These are phyloP conservation scores for Alliaria petiolata DNA, from an alignment of 345 rosid genomes.

Conservation along the genomic window DNA sequence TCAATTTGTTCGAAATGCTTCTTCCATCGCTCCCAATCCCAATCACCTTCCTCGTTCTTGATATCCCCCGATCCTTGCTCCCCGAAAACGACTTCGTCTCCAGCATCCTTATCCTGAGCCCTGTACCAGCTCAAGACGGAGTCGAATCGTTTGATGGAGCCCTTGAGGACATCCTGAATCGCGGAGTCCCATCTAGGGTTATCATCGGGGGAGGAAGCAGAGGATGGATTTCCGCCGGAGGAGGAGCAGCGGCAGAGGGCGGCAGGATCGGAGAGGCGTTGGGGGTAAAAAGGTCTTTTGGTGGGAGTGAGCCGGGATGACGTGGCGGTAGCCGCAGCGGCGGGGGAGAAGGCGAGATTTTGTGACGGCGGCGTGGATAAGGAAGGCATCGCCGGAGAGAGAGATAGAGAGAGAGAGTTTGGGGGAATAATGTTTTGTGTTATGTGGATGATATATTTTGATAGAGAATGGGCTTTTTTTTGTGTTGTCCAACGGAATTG, in stretches of 20 bases:
- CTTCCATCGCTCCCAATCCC: conserved; percentile 95
- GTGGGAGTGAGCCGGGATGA: conserved; percentile 27
- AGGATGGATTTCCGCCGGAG: conserved; percentile 26
- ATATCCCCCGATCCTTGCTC: not conserved
- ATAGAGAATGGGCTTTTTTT: not conserved
- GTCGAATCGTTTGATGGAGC: conserved; percentile 54
- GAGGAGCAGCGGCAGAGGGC: conserved; percentile 46
- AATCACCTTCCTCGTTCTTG: conserved; percentile 32
- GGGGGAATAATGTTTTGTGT: not conserved
- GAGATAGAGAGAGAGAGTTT: not conserved
- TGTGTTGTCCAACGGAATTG: not conserved
- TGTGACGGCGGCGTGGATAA: conserved; percentile 49
- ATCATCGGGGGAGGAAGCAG: conserved; percentile 35
- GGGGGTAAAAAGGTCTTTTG: conserved; percentile 40
- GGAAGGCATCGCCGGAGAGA: conserved; percentile 50
- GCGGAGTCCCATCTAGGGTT: conserved; percentile 52
- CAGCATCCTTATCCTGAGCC: conserved; percentile 16
- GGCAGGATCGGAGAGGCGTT: conserved; percentile 33
- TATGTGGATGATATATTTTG: conserved; percentile 17
- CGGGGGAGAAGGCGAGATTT: conserved; percentile 38
- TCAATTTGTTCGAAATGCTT: conserved; percentile 74
- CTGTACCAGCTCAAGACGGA: conserved; percentile 37
- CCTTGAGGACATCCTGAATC: conserved; percentile 48
- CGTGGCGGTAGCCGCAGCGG: conserved; percentile 19
- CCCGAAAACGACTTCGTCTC: conserved; percentile 9